Conservation (phyloP, 192 early-diverging fungal species). For the Backusella parvicylindrica region DNA sequence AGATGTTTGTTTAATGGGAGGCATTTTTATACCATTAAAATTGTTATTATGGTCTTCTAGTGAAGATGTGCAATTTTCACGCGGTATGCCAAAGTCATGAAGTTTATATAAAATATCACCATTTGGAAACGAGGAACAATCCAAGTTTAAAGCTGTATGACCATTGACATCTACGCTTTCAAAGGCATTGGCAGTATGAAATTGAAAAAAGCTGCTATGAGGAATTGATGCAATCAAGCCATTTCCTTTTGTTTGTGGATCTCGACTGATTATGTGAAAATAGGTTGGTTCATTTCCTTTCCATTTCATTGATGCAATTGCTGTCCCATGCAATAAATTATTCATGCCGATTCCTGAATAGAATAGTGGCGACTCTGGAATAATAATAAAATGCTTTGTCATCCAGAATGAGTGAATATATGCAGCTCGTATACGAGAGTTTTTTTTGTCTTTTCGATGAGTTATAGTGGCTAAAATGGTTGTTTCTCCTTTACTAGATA, state of each 20-base stretch:
- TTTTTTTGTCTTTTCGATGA: neutral
- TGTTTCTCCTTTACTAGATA: neutral
- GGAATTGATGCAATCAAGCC: neutral
- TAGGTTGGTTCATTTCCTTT: neutral
- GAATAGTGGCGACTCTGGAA: slow-evolving; percentile 46
- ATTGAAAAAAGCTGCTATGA: neutral
- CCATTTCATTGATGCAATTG: neutral
- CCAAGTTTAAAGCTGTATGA: neutral
- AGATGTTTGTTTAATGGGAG: neutral
- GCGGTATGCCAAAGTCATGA: neutral
- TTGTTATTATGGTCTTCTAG: neutral
- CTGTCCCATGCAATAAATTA: neutral
- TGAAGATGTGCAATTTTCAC: neutral
- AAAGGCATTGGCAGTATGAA: slow-evolving; percentile 6
- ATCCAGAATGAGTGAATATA: slow-evolving; percentile 54
- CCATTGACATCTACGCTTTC: neutral
- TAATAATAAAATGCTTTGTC: slow-evolving; percentile 55
- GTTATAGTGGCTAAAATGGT: slow-evolving; percentile 10
- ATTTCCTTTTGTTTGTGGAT: neutral
- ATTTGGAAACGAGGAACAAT: neutral
- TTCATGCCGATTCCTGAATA: slow-evolving; percentile 9
- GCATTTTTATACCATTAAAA: neutral
- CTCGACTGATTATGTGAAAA: neutral
- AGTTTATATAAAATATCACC: neutral
- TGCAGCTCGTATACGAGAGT: slow-evolving; percentile 12